phyloP scores from a whole-genome alignment of 2,329 filamentous ascomycete species.

The Shiraia bambusicola region DNA sequence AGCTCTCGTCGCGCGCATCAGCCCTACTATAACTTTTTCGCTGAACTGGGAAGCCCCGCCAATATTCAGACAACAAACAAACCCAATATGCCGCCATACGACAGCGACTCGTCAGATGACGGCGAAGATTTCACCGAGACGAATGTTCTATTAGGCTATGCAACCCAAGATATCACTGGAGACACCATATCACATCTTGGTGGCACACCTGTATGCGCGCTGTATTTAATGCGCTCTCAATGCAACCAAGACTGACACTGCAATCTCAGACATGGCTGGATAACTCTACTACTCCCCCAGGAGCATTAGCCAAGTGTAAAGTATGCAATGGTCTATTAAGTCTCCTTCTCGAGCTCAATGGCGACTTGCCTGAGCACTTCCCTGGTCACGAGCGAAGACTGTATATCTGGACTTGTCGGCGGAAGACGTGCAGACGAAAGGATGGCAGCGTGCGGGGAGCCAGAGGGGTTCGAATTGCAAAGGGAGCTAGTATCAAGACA shows the following conservation, averaged over 20 bases:
- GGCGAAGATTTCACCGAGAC: conserved; percentile 75
- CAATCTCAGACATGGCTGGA: conserved; percentile 73
- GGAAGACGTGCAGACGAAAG: conserved; percentile 77
- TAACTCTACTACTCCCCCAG: conserved; percentile 67
- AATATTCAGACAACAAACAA: not conserved
- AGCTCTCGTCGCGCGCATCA: not conserved
- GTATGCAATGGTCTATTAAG: conserved; percentile 82
- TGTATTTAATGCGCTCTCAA: not conserved
- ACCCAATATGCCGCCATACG: conserved; percentile 70
- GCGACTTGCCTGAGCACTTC: conserved; percentile 82
- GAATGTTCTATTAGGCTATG: conserved; percentile 86
- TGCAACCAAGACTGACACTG: conserved; percentile 9
- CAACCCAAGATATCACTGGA: conserved; percentile 73
- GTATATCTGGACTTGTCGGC: conserved; percentile 81
- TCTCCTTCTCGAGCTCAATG: conserved; percentile 86
- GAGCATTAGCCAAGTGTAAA: conserved; percentile 78
- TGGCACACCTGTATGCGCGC: conserved; percentile 73
- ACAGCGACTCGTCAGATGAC: conserved; percentile 77
- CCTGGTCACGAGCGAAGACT: conserved; percentile 83
- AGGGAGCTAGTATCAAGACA: conserved; percentile 30
- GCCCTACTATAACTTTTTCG: conserved; percentile 5
- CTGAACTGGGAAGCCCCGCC: not conserved
- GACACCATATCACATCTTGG: conserved; percentile 88
- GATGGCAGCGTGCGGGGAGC: conserved; percentile 77
- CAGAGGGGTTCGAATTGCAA: conserved; percentile 63